Percentiles rank a stretch among this genome's conserved stretches.
Conservation (phyloP, 306 rosid genomes). For the Pterocarpus macrocarpus region DNA sequence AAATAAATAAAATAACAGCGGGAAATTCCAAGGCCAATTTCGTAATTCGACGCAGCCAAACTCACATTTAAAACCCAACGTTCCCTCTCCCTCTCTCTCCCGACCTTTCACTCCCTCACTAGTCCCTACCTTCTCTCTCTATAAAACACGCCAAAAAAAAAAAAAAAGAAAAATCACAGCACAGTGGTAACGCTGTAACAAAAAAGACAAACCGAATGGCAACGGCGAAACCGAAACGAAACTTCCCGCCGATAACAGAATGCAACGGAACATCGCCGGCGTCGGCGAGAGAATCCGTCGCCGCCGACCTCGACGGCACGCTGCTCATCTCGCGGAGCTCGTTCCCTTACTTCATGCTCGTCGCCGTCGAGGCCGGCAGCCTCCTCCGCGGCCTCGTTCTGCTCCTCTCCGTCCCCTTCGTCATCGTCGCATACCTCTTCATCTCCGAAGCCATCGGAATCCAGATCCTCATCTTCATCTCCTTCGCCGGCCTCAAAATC, state of each 20-base stretch:
- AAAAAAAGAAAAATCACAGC: background rate
- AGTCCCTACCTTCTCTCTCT: background rate
- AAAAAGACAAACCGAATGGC: constrained; percentile 46
- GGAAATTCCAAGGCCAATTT: background rate
- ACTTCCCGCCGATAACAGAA: constrained; percentile 65
- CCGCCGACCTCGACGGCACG: constrained; percentile 96
- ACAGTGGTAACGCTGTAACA: constrained; percentile 29
- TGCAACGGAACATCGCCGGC: constrained; percentile 50
- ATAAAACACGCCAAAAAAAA: background rate
- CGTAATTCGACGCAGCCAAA: constrained; percentile 38
- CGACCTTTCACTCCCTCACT: background rate
- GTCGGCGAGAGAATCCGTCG: constrained; percentile 64
- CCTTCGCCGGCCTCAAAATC: constrained; percentile 89
- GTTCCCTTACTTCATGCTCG: constrained; percentile 93
- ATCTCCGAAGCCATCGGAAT: constrained; percentile 90
- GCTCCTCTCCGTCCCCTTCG: constrained; percentile 81
- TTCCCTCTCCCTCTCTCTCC: constrained; percentile 36
- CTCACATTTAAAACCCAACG: constrained; percentile 62
- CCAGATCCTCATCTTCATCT: constrained; percentile 93
- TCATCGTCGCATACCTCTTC: constrained; percentile 84
- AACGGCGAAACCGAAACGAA: constrained; percentile 50
- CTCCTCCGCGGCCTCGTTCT: constrained; percentile 88
- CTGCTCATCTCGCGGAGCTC: constrained; percentile 82
- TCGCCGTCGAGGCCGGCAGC: constrained; percentile 96
- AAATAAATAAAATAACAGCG: background rate